These are phyloP conservation scores for Phytopythium litorale DNA, from an alignment of 352 stramenopile species.

Conservation along the genomic window DNA sequence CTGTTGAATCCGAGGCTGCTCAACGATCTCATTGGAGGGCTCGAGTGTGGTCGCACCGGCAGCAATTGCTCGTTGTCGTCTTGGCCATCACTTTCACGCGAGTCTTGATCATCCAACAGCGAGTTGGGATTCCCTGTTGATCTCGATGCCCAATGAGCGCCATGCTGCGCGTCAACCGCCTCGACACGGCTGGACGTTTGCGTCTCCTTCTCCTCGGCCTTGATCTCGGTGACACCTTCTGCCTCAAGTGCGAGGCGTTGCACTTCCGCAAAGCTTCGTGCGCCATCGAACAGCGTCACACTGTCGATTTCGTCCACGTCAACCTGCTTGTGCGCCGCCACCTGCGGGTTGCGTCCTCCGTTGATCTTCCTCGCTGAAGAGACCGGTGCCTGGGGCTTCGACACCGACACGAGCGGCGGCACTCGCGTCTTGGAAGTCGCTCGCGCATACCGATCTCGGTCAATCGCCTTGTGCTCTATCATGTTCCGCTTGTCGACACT, in stretches of 20 bases:
- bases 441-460: background rate
- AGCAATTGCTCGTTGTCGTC: background rate
- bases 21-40: background rate
- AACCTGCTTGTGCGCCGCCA: background rate
- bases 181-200: slow-evolving; percentile 11
- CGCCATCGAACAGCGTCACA: slow-evolving; percentile 29
- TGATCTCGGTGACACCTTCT: background rate
- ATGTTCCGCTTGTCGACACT: background rate
- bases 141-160: slow-evolving; percentile 11
- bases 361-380: background rate
- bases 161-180: background rate
- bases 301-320: background rate
- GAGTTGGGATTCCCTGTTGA: background rate
- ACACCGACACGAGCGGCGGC: slow-evolving; percentile 14
- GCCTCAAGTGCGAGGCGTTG: slow-evolving; percentile 20
- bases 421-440: slow-evolving; percentile 8
- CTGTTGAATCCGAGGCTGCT: background rate
- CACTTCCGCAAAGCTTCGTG: slow-evolving; percentile 37
- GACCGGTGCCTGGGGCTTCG: background rate
- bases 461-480: background rate
- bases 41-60: slow-evolving; percentile 5
- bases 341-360: background rate
- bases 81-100: slow-evolving; percentile 2
- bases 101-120: background rate
- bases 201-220: slow-evolving; percentile 6